These are phyloP conservation scores for Ammopiptanthus mongolicus DNA, from an alignment of 306 rosid genomes.

Conservation along the genomic window DNA sequence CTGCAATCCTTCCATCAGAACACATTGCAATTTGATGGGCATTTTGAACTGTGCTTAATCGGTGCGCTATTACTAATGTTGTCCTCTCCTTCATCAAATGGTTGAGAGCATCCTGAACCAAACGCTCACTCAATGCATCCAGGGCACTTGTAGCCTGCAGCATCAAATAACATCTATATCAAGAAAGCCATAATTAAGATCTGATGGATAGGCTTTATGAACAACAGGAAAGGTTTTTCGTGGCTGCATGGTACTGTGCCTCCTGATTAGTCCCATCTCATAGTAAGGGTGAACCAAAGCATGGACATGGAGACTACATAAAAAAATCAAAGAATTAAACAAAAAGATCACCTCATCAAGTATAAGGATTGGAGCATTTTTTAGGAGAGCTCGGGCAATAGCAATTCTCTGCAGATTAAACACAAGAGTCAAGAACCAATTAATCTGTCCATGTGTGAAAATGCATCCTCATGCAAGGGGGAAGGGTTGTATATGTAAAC, in stretches of 20 bases:
- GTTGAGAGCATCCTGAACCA: slow-evolving; percentile 80
- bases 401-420: slow-evolving; percentile 72
- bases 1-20: slow-evolving; percentile 63
- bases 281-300: slow-evolving; percentile 1
- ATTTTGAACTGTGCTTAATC: slow-evolving; percentile 86
- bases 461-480: neutral
- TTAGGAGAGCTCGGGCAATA: slow-evolving; percentile 85
- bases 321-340: neutral
- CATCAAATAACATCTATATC: slow-evolving; percentile 18
- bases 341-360: slow-evolving; percentile 70
- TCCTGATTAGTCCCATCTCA: slow-evolving; percentile 4
- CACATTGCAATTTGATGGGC: slow-evolving; percentile 85
- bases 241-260: neutral
- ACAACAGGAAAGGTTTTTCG: neutral
- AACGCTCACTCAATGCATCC: slow-evolving; percentile 84
- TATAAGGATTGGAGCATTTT: slow-evolving; percentile 81
- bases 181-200: neutral
- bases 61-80: slow-evolving; percentile 87
- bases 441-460: neutral
- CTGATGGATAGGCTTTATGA: neutral
- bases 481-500: neutral
- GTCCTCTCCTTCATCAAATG: slow-evolving; percentile 86
- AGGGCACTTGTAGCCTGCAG: slow-evolving; percentile 89
- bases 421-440: slow-evolving; percentile 18
- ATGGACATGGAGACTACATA: slow-evolving; percentile 1